Evolutionary conservation across 139 green algal genomes (phyloP).

Genomic region (Deuterostichococcus epilithicus): DNA sequence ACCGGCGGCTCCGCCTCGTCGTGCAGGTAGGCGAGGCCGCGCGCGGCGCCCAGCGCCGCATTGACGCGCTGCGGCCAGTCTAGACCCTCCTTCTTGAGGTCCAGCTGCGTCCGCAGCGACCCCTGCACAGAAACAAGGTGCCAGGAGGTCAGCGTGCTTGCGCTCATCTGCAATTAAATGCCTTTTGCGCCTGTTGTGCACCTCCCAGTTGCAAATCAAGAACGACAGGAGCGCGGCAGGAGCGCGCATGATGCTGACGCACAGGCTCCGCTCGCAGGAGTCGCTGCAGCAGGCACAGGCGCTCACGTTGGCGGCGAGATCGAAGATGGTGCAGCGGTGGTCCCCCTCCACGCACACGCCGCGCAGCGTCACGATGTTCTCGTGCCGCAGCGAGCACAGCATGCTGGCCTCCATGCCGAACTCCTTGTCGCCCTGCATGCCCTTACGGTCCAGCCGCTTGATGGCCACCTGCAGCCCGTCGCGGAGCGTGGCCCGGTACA

Average conservation of each 20-base stretch:
- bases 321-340: conserved; percentile 32
- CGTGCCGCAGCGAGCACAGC: conserved; percentile 26
- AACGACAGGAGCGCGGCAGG: too few relatives aligned
- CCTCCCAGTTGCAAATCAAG: too few relatives aligned
- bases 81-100: conserved; percentile 16
- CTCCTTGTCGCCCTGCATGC: conserved; percentile 41
- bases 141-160: conserved; percentile 2
- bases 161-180: too few relatives aligned
- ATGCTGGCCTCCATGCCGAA: conserved; percentile 51
- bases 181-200: too few relatives aligned
- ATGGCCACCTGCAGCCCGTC: conserved; percentile 38
- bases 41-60: conserved; percentile 38
- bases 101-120: neutral
- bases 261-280: neutral
- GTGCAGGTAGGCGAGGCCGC: conserved; percentile 45
- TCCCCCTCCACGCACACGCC: conserved; percentile 44
- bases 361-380: conserved; percentile 41
- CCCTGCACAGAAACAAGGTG: neutral
- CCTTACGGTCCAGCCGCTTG: conserved; percentile 42
- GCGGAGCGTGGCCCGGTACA: conserved; percentile 37
- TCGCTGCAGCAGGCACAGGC: neutral
- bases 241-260: too few relatives aligned
- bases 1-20: conserved; percentile 24
- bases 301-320: conserved; percentile 7
- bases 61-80: conserved; percentile 38